Conservation (phyloP, 805 yeast species). For the Priceomyces carsonii region DNA sequence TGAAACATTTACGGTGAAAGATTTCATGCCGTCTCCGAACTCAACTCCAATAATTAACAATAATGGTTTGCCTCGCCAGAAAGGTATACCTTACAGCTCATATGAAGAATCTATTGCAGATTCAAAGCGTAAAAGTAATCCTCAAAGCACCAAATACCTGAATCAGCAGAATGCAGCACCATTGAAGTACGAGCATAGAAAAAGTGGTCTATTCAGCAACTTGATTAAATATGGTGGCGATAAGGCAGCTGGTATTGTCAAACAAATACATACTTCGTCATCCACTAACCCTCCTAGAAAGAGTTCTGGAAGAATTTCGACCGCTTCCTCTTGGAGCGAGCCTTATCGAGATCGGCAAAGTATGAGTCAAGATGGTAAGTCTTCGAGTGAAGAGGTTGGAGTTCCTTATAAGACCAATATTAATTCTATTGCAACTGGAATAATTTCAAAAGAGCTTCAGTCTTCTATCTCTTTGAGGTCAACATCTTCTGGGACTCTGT, state of each 20-base stretch:
- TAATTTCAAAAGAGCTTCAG: not conserved
- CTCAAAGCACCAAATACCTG: not conserved
- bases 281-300: not conserved
- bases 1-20: not conserved
- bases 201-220: constrained; percentile 40
- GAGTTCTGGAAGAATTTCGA: no score
- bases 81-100: constrained; percentile 1
- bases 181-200: constrained; percentile 10
- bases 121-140: not conserved
- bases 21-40: constrained; percentile 1
- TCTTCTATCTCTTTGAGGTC: constrained; percentile 1
- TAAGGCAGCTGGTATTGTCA: constrained; percentile 37
- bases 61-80: constrained; percentile 1
- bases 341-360: no score
- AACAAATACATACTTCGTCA: constrained; percentile 23
- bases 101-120: constrained; percentile 4
- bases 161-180: not conserved
- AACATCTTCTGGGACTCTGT: constrained; percentile 1
- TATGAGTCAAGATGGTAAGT: no score
- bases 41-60: constrained; percentile 1
- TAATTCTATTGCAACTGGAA: no score
- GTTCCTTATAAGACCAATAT: no score
- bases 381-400: no score
- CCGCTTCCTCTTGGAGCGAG: no score
- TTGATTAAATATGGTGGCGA: constrained; percentile 42